Evolutionary conservation across 257 asterid species (phyloP), one percentile per base, ranked within the genome.

Genomic region (Hygrophila difformis): DNA sequence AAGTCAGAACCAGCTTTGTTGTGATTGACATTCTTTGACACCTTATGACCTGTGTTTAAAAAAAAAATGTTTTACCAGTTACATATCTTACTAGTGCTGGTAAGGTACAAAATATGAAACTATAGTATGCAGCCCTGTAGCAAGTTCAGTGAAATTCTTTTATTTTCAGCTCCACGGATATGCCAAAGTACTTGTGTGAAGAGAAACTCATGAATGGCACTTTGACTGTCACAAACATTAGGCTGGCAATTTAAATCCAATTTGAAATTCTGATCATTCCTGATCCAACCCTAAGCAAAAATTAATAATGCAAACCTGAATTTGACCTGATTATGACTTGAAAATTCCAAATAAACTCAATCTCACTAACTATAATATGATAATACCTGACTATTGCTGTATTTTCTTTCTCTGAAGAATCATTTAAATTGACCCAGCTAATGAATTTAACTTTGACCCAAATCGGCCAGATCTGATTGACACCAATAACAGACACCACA

Each of bases 1-100:
- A 78, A 52, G 66, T 82, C 87, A 18, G 72, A 28, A 56, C 49
- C 58, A 33, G 61, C 55, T 19, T 14, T 38, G 31, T 33, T 55
- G 29, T 39, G 62, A 49, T 67, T 58, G 47, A 19, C 61, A 33
- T 53, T 50, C 59, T 64, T 66, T 51, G 34, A 31, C 20, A 63
- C 6, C 38, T 57, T 64, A 35, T 44, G 43, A 21, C 54, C 74
- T 70, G 69, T 51, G 42, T 39, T 67, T n/a, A n/a, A 56, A 17
- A 40, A 37, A 44, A 34, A 55, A 40, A 41, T 46, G 26, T 26
- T 42, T 59, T 33, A 38, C 34, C 39, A 17, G 55, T 31, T 47
- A 6, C 34, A 33, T 38, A 23, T 18, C 52, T n/a, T n/a, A n/a
- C n/a, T n/a, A n/a, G n/a, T 39, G 36, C 37, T 6, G 6, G 37